Conservation (phyloP, 192 early-diverging fungal genomes). For the Linnemannia schmuckeri region DNA sequence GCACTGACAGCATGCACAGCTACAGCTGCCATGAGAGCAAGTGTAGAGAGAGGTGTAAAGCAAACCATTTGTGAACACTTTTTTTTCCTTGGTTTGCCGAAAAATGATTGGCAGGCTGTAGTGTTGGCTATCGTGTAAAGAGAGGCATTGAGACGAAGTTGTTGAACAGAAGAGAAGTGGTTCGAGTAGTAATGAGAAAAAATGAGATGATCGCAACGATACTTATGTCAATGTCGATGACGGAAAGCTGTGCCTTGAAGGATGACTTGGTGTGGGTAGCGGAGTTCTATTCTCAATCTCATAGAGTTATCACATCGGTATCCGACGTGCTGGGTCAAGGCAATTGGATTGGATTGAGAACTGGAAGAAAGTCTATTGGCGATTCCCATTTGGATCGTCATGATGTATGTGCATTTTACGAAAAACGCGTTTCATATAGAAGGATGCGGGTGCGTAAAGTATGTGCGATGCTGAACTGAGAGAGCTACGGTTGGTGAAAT, state of each 20-base stretch:
- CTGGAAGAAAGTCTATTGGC: neutral
- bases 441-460: neutral
- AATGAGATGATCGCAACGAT: neutral
- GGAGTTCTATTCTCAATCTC: neutral
- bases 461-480: neutral
- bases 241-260: neutral
- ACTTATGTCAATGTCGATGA: neutral
- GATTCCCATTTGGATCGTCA: neutral
- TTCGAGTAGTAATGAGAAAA: neutral
- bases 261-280: neutral
- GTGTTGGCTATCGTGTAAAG: neutral
- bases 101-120: neutral
- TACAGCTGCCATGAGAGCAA: neutral
- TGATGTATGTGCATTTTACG: neutral
- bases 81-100: neutral
- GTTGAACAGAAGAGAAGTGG: neutral
- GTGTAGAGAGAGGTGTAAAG: neutral
- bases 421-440: neutral
- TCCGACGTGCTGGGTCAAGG: neutral
- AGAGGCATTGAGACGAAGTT: neutral
- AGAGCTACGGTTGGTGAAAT: neutral
- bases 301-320: neutral
- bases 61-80: neutral
- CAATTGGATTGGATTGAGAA: neutral
- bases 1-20: conserved; percentile 21